Evolutionary conservation across 306 rosid genomes (phyloP).

Genomic region (Vicia villosa): DNA sequence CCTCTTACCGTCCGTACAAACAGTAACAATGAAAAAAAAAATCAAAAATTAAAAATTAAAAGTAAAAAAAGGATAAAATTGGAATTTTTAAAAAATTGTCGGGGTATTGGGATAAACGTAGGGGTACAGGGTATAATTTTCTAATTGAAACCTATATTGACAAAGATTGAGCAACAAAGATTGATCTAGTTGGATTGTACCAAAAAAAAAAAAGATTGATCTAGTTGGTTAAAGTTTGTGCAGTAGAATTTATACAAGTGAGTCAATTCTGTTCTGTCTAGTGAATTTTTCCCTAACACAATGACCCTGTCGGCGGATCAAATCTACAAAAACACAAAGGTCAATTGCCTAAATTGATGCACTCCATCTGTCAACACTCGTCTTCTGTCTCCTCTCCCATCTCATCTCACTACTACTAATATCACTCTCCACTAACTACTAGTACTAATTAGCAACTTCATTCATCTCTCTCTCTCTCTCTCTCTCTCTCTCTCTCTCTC

Average conservation of each 20-base stretch:
- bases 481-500: neutral
- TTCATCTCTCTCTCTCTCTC: neutral
- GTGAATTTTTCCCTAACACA: neutral
- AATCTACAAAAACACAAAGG: neutral
- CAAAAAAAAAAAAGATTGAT: no score
- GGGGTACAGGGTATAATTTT: no score
- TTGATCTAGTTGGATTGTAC: no score
- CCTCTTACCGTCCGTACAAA: no score
- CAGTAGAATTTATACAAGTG: neutral
- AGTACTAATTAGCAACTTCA: no score
- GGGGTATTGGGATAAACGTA: no score
- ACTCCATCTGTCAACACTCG: slow-evolving; percentile 1
- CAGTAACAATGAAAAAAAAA: no score
- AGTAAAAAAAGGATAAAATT: no score
- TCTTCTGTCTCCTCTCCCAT: neutral
- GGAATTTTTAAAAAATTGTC: no score
- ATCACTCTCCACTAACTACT: neutral
- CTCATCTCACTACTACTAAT: neutral
- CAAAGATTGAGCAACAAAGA: neutral
- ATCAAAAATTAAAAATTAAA: no score
- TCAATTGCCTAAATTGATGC: neutral
- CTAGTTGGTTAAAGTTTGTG: neutral
- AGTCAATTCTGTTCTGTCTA: neutral
- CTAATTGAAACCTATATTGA: no score
- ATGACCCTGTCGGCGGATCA: neutral